Evolutionary conservation across 495 filamentous ascomycete genomes (phyloP).

Genomic region (Xylaria flabelliformis): DNA sequence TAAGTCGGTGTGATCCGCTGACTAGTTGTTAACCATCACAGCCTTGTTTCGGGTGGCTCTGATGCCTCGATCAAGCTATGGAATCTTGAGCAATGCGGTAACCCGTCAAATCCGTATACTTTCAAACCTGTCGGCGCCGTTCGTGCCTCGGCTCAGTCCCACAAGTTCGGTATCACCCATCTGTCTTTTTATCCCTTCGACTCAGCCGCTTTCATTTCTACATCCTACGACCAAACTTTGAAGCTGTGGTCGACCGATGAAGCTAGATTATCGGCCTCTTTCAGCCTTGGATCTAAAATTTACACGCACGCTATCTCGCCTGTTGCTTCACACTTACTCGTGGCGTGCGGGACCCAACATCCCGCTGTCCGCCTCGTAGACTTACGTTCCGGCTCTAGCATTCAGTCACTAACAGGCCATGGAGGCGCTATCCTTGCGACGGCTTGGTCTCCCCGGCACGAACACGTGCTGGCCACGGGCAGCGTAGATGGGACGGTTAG

Average conservation of each 20-base stretch:
- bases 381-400: constrained; percentile 74
- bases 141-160: constrained; percentile 45
- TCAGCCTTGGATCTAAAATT: constrained; percentile 72
- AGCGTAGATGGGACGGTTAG: constrained; percentile 78
- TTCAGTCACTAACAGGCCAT: constrained; percentile 78
- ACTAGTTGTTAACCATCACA: constrained; percentile 44
- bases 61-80: constrained; percentile 81
- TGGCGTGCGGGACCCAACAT: constrained; percentile 85
- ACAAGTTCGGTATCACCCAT: constrained; percentile 82
- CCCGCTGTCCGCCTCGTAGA: constrained; percentile 82
- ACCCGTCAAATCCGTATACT: constrained; percentile 46
- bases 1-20: not conserved
- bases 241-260: constrained; percentile 77
- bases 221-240: constrained; percentile 82
- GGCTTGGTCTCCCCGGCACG: constrained; percentile 78
- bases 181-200: constrained; percentile 91
- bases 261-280: constrained; percentile 65
- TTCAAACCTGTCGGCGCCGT: constrained; percentile 56
- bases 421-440: constrained; percentile 73
- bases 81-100: constrained; percentile 70
- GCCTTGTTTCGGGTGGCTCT: constrained; percentile 81
- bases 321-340: constrained; percentile 71
- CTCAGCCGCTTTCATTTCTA: constrained; percentile 76
- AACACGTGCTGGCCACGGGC: constrained; percentile 79
- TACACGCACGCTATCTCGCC: constrained; percentile 80